Base-by-base conservation (phyloP, 2,329 filamentous ascomycete species). In the Penicillium sumatraense region DNA sequence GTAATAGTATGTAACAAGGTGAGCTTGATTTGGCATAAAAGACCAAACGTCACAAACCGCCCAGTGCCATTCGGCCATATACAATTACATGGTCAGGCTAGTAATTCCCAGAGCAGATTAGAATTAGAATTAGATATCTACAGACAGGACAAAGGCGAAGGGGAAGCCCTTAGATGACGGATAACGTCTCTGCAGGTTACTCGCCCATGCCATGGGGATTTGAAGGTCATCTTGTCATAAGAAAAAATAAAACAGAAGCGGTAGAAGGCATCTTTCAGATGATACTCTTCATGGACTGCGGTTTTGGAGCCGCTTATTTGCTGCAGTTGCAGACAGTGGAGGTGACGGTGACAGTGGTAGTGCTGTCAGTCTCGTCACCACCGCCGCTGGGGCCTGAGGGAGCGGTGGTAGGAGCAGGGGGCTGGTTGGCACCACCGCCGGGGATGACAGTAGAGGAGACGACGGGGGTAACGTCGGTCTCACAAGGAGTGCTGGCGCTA, bases 51-150 rank as follows among this genome's bases (percentile, higher is more conserved):
- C 47, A 23, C 29, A 36, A 53, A 49, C 36, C 13, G 36, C 29
- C 51, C 46, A 51, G 48, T 40, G 40, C 36, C 47, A 38, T n/a
- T 36, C 47, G 35, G 36, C 51, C 50, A 53, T 29, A 53, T 56
- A 64, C 26, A 59, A 41, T 57, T 51, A 48, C 44, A 59, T 46
- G 27, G 54, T 48, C 29, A 55, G 48, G 29, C 44, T 10, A 33
- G 21, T 53, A 57, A 52, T 40, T 50, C 51, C 56, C 50, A 52
- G 48, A 48, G 56, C 59, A 56, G 53, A 60, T 67, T 67, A 69
- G 53, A 67, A 71, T 71, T 71, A 71, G 35, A 68, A 70, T 70
- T 71, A 70, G 44, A 55, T 69, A 67, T 71, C 62, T 71, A 72
- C 69, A 69, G 41, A 56, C 47, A 62, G 57, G 54, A 60, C 47